Evolutionary conservation across 2,329 filamentous ascomycete genomes (phyloP).

Genomic region (Fusarium sp.): DNA sequence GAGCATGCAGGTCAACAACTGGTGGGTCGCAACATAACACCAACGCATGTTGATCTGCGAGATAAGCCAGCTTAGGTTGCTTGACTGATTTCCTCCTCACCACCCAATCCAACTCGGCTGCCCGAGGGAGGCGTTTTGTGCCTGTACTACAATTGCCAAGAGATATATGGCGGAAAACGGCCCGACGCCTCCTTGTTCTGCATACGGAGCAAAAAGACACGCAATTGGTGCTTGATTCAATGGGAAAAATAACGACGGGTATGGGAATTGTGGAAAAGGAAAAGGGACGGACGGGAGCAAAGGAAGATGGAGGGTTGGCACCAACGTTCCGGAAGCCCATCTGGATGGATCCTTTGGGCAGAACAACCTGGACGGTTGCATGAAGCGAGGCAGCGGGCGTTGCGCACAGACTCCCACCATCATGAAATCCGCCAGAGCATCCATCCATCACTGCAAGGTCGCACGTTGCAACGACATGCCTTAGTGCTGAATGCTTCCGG

Average conservation of each 20-base stretch:
- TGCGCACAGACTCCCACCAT: slow-evolving; percentile 37
- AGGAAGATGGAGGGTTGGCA: slow-evolving; percentile 6
- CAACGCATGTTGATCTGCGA: slow-evolving; percentile 28
- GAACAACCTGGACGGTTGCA: slow-evolving; percentile 17
- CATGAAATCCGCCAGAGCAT: slow-evolving; percentile 18
- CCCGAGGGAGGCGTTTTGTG: neutral
- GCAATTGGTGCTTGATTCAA: slow-evolving; percentile 6
- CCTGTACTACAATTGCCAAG: slow-evolving; percentile 2
- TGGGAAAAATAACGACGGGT: slow-evolving; percentile 8
- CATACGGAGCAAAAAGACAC: slow-evolving; percentile 4
- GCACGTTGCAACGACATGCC: slow-evolving; percentile 31
- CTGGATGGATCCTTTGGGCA: neutral
- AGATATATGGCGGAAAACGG: neutral
- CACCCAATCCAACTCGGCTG: slow-evolving; percentile 2
- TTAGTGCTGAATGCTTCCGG: slow-evolving; percentile 36
- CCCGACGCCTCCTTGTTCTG: neutral
- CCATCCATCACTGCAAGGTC: slow-evolving; percentile 16
- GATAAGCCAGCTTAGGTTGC: slow-evolving; percentile 27
- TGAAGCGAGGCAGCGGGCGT: slow-evolving; percentile 25
- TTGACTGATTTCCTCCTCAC: slow-evolving; percentile 2
- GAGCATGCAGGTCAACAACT: slow-evolving; percentile 31
- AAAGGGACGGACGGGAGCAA: slow-evolving; percentile 18
- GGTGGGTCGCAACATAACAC: slow-evolving; percentile 25
- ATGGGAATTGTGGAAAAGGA: slow-evolving; percentile 9
- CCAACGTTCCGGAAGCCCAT: slow-evolving; percentile 18